Evolutionary conservation across 306 rosid genomes (phyloP).

Genomic region (Lagenaria siceraria): DNA sequence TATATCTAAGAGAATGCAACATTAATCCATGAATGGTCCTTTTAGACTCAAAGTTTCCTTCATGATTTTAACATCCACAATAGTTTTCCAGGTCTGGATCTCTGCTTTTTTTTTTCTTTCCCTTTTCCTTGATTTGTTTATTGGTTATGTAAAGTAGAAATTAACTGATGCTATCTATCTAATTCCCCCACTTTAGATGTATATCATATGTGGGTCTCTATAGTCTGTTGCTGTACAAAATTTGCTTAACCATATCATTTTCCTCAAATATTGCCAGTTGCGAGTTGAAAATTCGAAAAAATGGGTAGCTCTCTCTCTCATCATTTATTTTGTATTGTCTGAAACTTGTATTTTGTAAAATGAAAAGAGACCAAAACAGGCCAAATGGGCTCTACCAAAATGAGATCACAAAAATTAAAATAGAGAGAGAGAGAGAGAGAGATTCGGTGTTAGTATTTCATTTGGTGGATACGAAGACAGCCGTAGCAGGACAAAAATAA

Average conservation of each 20-base stretch:
- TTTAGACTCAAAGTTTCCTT: not conserved
- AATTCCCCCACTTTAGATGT: not conserved
- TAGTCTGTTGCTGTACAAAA: not conserved
- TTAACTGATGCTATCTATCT: not conserved
- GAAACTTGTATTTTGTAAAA: not conserved
- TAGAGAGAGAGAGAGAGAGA: not conserved
- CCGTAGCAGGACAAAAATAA: not conserved
- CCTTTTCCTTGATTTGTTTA: not conserved
- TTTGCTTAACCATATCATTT: not conserved
- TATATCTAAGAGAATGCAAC: conserved; percentile 56
- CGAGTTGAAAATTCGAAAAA: not conserved
- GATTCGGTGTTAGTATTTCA: not conserved
- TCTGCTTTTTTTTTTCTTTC: not conserved
- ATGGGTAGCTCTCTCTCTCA: not conserved
- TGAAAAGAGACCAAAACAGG: not conserved
- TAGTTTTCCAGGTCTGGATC: conserved; percentile 8
- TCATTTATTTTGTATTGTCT: not conserved
- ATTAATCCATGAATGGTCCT: conserved; percentile 35
- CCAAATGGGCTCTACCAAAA: not conserved
- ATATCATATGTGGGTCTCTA: not conserved
- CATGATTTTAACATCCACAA: conserved; percentile 4
- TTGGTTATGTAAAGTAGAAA: conserved; percentile 6
- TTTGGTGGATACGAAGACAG: not conserved
- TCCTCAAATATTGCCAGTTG: not conserved
- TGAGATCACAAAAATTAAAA: too few species aligned